Evolutionary conservation across 139 green algal species (phyloP).

Genomic region (Coccomyxa sp.): DNA sequence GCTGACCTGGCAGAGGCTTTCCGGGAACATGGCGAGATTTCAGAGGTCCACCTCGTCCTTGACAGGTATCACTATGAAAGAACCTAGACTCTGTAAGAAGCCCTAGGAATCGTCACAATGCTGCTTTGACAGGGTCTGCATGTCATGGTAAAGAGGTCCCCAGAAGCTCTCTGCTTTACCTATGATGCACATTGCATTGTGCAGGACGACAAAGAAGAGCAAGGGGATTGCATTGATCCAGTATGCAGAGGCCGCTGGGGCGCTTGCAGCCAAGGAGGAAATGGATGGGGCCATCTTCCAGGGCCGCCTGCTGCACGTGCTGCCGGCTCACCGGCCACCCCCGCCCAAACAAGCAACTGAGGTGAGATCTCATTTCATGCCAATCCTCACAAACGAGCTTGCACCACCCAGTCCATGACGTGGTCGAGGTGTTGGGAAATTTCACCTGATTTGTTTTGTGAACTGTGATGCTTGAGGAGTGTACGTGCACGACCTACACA

Average conservation of each 20-base stretch:
- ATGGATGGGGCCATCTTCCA: conserved; percentile 80
- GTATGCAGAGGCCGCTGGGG: conserved; percentile 70
- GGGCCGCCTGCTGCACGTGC: conserved; percentile 91
- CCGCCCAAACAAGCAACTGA: background rate
- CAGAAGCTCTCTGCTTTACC: too few relatives aligned
- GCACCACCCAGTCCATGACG: too few relatives aligned
- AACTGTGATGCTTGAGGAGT: background rate
- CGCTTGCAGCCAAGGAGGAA: conserved; percentile 52
- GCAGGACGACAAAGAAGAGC: conserved; percentile 44
- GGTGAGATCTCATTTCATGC: background rate
- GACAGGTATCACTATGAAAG: too few relatives aligned
- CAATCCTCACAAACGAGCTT: too few relatives aligned
- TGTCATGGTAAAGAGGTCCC: too few relatives aligned
- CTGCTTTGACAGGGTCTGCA: too few relatives aligned
- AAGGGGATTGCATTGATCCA: conserved; percentile 90
- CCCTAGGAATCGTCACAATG: too few relatives aligned
- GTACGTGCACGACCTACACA: too few relatives aligned
- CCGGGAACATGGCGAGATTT: conserved; percentile 67
- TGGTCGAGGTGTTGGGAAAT: too few relatives aligned
- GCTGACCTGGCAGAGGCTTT: conserved; percentile 80
- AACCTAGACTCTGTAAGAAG: too few relatives aligned
- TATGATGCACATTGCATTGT: too few relatives aligned
- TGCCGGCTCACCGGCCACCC: conserved; percentile 57
- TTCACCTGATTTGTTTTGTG: background rate
- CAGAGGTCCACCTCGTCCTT: conserved; percentile 86